Evolutionary conservation across 2,329 filamentous ascomycete genomes (phyloP).

Genomic region (Pseudogymnoascus destructans): DNA sequence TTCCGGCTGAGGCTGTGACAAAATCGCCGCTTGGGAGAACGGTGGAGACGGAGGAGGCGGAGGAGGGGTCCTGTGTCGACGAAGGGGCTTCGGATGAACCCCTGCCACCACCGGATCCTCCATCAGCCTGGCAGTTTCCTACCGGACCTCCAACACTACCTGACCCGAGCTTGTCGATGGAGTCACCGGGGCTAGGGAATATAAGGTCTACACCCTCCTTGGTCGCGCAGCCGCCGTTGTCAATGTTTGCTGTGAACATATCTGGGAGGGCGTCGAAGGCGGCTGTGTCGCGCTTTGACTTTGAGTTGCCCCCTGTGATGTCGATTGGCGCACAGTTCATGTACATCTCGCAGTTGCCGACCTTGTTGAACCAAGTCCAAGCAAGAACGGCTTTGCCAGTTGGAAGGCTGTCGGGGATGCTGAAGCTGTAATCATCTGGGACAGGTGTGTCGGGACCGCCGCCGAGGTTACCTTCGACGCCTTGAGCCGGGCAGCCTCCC

Average conservation of each 20-base stretch:
- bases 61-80: slow-evolving; percentile 4
- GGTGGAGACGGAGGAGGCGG: slow-evolving; percentile 10
- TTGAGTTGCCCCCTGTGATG: slow-evolving; percentile 40
- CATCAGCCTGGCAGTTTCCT: slow-evolving; percentile 17
- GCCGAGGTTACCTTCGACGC: slow-evolving; percentile 43
- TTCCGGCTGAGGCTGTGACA: slow-evolving; percentile 25
- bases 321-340: slow-evolving; percentile 83
- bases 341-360: slow-evolving; percentile 93
- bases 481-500: slow-evolving; percentile 65
- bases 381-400: slow-evolving; percentile 68
- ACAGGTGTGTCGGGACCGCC: slow-evolving; percentile 32
- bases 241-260: slow-evolving; percentile 56
- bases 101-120: slow-evolving; percentile 17
- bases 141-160: slow-evolving; percentile 19
- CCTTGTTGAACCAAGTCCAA: slow-evolving; percentile 90
- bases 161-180: slow-evolving; percentile 35
- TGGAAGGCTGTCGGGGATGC: slow-evolving; percentile 57
- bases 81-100: background rate
- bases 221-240: slow-evolving; percentile 36
- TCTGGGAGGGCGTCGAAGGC: slow-evolving; percentile 52
- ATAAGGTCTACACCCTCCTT: slow-evolving; percentile 33
- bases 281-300: slow-evolving; percentile 30
- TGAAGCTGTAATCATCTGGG: slow-evolving; percentile 52
- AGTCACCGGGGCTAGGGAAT: slow-evolving; percentile 43
- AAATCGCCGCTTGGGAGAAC: slow-evolving; percentile 24